Conservation (phyloP, 78 protist species). For the Dictyostelium capitatum region DNA sequence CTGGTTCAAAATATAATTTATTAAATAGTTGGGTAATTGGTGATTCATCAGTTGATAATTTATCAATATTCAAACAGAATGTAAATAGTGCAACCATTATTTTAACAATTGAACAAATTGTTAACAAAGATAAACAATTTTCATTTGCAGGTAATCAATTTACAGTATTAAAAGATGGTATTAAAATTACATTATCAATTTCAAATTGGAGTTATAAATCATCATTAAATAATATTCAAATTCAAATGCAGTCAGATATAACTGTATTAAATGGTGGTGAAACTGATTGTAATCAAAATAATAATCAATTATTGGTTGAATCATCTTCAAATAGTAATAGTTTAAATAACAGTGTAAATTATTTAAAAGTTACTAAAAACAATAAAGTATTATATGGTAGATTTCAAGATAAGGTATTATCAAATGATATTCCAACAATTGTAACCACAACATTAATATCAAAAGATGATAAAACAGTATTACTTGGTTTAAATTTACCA, state of each 20-base stretch:
- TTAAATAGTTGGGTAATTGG: background rate
- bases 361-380: constrained; percentile 4
- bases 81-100: background rate
- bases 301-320: background rate
- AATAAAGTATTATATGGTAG: background rate
- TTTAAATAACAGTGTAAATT: background rate
- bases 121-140: background rate
- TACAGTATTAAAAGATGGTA: background rate
- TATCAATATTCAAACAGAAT: background rate
- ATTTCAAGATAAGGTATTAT: background rate
- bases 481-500: background rate
- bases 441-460: background rate
- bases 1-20: background rate
- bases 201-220: constrained; percentile 1
- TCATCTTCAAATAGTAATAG: background rate
- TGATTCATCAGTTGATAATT: background rate
- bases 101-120: background rate
- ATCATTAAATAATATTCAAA: background rate
- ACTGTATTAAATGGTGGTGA: background rate
- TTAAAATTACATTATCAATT: constrained; percentile 11
- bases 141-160: constrained; percentile 27
- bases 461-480: background rate
- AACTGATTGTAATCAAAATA: background rate
- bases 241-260: background rate
- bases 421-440: background rate